Evolutionary conservation across 1,284 basidiomycete genomes (phyloP), one percentile per base, ranked within the genome.

Genomic region (Termitomyces sp.): DNA sequence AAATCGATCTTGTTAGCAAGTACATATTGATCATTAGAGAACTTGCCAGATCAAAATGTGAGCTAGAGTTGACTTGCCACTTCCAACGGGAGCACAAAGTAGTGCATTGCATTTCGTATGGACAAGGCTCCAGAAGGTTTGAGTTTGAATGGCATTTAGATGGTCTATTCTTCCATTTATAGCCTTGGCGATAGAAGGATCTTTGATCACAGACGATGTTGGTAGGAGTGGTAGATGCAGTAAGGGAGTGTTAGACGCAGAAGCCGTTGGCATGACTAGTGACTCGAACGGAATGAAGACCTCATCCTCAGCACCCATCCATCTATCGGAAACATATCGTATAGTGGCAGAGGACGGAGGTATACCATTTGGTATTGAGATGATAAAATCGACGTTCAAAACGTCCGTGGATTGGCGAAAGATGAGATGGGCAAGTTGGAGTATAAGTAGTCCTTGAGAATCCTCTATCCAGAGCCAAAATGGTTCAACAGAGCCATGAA

Each of bases 381-480:
- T 83, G 52, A 92, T 75, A 65, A 98, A 96, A 45, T 93, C 86
- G n/a, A 89, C 71, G 50, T 86, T 77, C 40, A 92, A 58, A 13
- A 66, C 43, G 15, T 78, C 65, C 30, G 84, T 89, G n/a, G 78
- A 76, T 60, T 83, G 81, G 38, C 88, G 83, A 60, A 97, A 80
- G 24, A 86, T 66, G 31, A 94, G 71, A 63, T 87, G 85, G 1
- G 86, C 76, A 60, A 90, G 81, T 65, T 97, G 92, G n/a, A 96
- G 78, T 62, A 99, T 97, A 39, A 83, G 80, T 17, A 81, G 64
- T 8, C 86, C 89, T 43, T 90, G 80, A 33, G 88, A 79, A 64
- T 96, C 93, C 72, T 99, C 94, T 5, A 98, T 76, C 96, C 97
- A 99, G 47, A 99, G 72, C 84, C 94, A 97, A 73, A 99, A 98